Conservation (phyloP, 331 rosid genomes). For the Malus hybrid region DNA sequence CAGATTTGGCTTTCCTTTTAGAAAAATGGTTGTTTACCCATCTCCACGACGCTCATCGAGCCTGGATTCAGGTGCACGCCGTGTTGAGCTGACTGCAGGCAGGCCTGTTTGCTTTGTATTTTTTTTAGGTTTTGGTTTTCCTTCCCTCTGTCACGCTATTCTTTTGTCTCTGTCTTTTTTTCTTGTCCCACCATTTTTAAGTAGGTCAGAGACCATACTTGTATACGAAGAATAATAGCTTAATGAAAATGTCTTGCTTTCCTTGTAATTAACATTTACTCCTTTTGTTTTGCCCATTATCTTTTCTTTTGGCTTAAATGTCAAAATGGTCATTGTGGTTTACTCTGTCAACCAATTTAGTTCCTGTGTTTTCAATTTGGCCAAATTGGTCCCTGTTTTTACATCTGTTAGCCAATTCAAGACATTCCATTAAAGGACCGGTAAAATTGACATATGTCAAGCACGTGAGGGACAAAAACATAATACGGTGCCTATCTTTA, state of each 20-base stretch:
- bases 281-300: too few species aligned
- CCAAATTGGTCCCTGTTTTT: too few species aligned
- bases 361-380: too few species aligned
- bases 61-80: constrained; percentile 17
- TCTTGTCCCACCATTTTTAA: constrained; percentile 23
- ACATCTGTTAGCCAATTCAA: too few species aligned
- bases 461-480: too few species aligned
- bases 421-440: too few species aligned
- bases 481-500: too few species aligned
- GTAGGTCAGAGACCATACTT: constrained; percentile 34
- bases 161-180: constrained; percentile 9
- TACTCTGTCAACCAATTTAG: too few species aligned
- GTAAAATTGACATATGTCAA: too few species aligned
- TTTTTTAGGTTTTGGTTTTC: not conserved
- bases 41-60: not conserved
- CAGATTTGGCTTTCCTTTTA: constrained; percentile 38
- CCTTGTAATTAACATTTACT: not conserved
- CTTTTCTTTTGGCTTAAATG: too few species aligned
- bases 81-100: constrained; percentile 18
- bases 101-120: constrained; percentile 9
- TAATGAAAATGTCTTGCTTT: constrained; percentile 10
- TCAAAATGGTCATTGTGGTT: too few species aligned
- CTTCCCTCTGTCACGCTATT: constrained; percentile 5
- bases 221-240: constrained; percentile 22
- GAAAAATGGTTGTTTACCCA: constrained; percentile 8